Conservation (phyloP, 2,329 filamentous ascomycete genomes). For the Ilyonectria sp. region DNA sequence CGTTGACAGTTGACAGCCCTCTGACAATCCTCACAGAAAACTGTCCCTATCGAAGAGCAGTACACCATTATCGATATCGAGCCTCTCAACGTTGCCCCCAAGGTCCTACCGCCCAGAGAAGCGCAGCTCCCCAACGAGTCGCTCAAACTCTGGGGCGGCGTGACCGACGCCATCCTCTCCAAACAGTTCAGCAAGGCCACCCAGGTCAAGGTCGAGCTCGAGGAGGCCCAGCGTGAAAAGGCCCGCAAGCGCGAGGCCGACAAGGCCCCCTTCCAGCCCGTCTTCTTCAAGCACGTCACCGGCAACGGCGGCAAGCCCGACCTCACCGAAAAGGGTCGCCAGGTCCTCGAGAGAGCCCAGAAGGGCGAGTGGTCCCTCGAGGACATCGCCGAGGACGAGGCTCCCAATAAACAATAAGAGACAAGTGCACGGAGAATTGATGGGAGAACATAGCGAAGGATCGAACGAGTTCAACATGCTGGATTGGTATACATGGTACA, state of each 20-base stretch:
- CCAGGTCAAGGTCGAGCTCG: slow-evolving; percentile 88
- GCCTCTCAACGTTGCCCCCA: slow-evolving; percentile 85
- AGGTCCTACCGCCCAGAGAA: slow-evolving; percentile 83
- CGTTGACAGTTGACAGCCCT: background rate
- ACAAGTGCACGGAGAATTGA: slow-evolving; percentile 7
- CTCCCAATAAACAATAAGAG: background rate
- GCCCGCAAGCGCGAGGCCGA: slow-evolving; percentile 83
- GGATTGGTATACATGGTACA: slow-evolving; percentile 41
- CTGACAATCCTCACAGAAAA: slow-evolving; percentile 51
- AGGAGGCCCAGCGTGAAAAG: slow-evolving; percentile 90
- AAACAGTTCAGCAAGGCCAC: slow-evolving; percentile 92
- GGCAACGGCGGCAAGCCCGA: slow-evolving; percentile 71
- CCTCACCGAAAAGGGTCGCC: slow-evolving; percentile 67
- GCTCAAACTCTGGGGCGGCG: slow-evolving; percentile 86
- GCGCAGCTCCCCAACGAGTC: slow-evolving; percentile 92
- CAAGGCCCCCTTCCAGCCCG: slow-evolving; percentile 82
- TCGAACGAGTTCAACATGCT: slow-evolving; percentile 27
- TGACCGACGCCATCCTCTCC: slow-evolving; percentile 86
- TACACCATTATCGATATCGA: slow-evolving; percentile 87
- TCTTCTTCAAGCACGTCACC: slow-evolving; percentile 82
- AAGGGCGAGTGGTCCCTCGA: slow-evolving; percentile 67
- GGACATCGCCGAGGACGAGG: slow-evolving; percentile 53
- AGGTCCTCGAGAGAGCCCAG: slow-evolving; percentile 67
- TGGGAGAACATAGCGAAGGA: slow-evolving; percentile 8
- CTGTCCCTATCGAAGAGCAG: slow-evolving; percentile 70